A percentile compares a stretch with the other conserved stretches of the same genome.
Conservation (phyloP, 148 eudicot species). For the Polygonum aviculare region DNA sequence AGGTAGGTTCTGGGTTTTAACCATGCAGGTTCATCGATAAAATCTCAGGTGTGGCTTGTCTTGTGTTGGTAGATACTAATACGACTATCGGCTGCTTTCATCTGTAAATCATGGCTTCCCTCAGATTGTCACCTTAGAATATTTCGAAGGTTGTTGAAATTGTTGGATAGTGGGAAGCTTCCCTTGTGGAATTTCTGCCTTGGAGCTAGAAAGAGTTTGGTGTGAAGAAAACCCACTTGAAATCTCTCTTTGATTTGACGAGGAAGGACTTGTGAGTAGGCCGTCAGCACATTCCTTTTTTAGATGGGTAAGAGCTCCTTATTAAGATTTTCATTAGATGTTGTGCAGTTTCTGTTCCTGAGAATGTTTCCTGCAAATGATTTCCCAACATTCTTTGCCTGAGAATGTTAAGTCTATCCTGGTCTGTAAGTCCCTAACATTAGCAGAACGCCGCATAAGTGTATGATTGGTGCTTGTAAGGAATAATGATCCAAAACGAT, state of each 20-base stretch:
- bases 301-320: neutral
- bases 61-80: neutral
- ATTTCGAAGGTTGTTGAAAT: conserved; percentile 4
- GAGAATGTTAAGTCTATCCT: too few relatives aligned
- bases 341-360: neutral
- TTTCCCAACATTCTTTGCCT: neutral
- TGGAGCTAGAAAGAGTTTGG: neutral
- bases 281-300: neutral
- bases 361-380: neutral
- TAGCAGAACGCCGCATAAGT: too few relatives aligned
- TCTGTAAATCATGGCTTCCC: conserved; percentile 4
- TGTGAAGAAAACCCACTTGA: neutral
- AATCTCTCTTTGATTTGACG: conserved; percentile 1
- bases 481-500: too few relatives aligned
- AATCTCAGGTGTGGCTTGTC: neutral
- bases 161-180: neutral
- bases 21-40: neutral
- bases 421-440: neutral
- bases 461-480: too few relatives aligned
- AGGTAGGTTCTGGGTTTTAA: neutral
- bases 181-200: neutral
- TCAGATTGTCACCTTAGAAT: neutral
- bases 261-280: neutral
- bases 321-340: too few relatives aligned
- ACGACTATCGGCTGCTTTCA: neutral